phyloP scores from a whole-genome alignment of 176 grass and related monocot species.

The Stipa capillata region DNA sequence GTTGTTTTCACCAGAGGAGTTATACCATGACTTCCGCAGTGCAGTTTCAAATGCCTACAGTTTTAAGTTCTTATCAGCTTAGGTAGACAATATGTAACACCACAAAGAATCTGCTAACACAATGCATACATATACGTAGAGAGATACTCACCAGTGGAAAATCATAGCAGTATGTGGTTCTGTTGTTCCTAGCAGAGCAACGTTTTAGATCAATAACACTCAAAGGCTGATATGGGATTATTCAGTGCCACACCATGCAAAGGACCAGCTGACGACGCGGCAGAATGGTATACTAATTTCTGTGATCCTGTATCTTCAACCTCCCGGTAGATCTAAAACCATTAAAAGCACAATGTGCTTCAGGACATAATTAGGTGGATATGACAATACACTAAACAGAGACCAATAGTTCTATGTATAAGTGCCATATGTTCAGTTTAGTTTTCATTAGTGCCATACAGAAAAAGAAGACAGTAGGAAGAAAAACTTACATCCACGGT shows the following conservation, averaged over 20 bases:
- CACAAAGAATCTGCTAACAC: not conserved
- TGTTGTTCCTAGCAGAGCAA: conserved; percentile 74
- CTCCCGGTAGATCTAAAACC: conserved; percentile 78
- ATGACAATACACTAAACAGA: not conserved
- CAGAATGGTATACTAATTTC: conserved; percentile 71
- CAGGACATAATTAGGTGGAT: conserved; percentile 8
- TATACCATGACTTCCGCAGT: conserved; percentile 54
- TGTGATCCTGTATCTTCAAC: conserved; percentile 57
- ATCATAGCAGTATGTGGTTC: conserved; percentile 97
- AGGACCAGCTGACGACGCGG: conserved; percentile 26
- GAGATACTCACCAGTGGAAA: conserved; percentile 81
- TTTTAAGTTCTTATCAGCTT: conserved; percentile 9
- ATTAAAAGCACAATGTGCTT: conserved; percentile 6
- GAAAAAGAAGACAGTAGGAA: not conserved
- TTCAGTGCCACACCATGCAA: conserved; percentile 65
- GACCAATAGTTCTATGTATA: not conserved
- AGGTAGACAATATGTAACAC: not conserved
- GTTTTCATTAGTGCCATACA: not conserved
- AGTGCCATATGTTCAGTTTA: not conserved
- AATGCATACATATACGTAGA: not conserved
- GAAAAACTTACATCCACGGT: conserved; percentile 75
- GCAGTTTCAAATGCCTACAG: conserved; percentile 93
- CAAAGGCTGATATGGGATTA: conserved; percentile 64
- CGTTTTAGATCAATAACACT: conserved; percentile 79
- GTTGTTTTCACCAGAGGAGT: conserved; percentile 13